phyloP scores from a whole-genome alignment of 352 stramenopile genomes.

The Thalassiosira sp. region DNA sequence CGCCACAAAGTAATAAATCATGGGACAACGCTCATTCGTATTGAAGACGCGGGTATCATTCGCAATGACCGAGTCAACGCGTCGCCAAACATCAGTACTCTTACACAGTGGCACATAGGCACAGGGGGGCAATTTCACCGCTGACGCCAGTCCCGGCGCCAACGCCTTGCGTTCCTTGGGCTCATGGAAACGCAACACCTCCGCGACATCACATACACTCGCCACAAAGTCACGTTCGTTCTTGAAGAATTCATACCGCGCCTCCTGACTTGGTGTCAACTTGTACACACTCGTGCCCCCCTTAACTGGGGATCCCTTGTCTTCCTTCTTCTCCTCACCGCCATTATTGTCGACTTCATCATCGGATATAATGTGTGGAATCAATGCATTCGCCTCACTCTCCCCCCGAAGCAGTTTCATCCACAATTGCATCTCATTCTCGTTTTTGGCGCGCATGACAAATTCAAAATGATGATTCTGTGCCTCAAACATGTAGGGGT shows the following conservation, averaged over 20 bases:
- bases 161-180: constrained; percentile 72
- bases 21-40: constrained; percentile 83
- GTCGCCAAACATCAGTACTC: constrained; percentile 83
- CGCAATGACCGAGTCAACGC: constrained; percentile 67
- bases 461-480: constrained; percentile 84
- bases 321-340: constrained; percentile 56
- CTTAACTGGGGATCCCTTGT: constrained; percentile 52
- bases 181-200: constrained; percentile 85
- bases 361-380: constrained; percentile 63
- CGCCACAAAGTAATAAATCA: constrained; percentile 83
- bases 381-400: constrained; percentile 63
- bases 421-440: constrained; percentile 78
- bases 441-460: constrained; percentile 69
- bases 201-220: constrained; percentile 78
- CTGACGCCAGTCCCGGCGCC: constrained; percentile 65
- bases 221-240: constrained; percentile 84
- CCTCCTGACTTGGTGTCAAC: constrained; percentile 67
- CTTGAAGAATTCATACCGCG: constrained; percentile 87
- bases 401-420: constrained; percentile 75
- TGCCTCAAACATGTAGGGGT: constrained; percentile 72
- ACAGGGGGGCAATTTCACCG: constrained; percentile 79
- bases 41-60: constrained; percentile 83
- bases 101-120: constrained; percentile 87
- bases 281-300: constrained; percentile 27
- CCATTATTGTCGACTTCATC: constrained; percentile 52